Evolutionary conservation across 257 asterid genomes (phyloP).

Genomic region (Solanum appendiculatum): DNA sequence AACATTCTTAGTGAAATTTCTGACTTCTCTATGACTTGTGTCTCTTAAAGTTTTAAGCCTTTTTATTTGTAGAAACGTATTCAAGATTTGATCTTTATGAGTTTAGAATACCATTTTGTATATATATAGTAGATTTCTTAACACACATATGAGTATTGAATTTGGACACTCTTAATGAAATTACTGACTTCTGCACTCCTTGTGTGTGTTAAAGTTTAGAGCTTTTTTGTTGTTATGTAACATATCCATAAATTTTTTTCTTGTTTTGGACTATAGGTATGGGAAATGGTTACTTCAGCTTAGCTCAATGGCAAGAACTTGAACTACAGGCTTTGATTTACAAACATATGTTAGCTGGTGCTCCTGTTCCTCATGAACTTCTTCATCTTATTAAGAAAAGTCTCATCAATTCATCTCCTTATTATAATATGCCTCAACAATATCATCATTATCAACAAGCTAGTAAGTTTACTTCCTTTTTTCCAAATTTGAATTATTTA

Average conservation of each 20-base stretch:
- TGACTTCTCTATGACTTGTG: neutral
- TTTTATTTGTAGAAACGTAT: neutral
- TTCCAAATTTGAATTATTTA: neutral
- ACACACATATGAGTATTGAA: neutral
- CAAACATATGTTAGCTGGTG: conserved; percentile 77
- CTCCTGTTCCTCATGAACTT: conserved; percentile 69
- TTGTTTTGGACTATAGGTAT: conserved; percentile 30
- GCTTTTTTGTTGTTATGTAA: neutral
- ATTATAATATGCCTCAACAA: conserved; percentile 26
- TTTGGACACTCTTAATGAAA: neutral
- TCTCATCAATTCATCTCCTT: conserved; percentile 35
- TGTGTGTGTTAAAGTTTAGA: neutral
- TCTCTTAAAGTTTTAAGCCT: neutral
- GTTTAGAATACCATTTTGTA: neutral
- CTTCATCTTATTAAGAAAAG: conserved; percentile 68
- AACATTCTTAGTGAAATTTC: neutral
- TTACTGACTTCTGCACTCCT: neutral
- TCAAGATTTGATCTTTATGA: neutral
- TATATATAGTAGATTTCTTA: neutral
- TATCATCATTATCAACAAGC: conserved; percentile 35
- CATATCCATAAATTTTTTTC: neutral
- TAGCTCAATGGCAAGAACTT: conserved; percentile 90
- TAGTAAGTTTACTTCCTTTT: conserved; percentile 29
- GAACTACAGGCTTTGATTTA: conserved; percentile 81
- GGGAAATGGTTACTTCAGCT: conserved; percentile 74